phyloP scores from a whole-genome alignment of 1,139 yeast species.

The Taphrina betulina region DNA sequence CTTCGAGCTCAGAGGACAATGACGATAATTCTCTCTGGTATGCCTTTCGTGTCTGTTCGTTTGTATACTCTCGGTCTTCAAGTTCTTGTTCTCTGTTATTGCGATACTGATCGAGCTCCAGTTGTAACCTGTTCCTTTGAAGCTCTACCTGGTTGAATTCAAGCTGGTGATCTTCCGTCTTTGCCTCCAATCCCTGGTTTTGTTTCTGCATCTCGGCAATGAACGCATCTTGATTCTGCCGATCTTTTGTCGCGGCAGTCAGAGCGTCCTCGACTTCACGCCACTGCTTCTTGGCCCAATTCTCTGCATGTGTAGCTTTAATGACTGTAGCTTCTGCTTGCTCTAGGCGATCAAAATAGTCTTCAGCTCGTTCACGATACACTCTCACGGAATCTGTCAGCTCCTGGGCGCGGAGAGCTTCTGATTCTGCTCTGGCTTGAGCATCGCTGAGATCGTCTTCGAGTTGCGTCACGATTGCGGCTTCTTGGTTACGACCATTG shows the following conservation, averaged over 20 bases:
- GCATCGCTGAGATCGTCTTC: slow-evolving; percentile 34
- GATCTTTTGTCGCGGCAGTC: slow-evolving; percentile 58
- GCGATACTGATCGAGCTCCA: slow-evolving; percentile 49
- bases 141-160: slow-evolving; percentile 57
- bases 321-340: slow-evolving; percentile 73
- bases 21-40: slow-evolving; percentile 33
- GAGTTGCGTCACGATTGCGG: slow-evolving; percentile 11
- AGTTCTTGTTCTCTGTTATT: slow-evolving; percentile 22
- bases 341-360: slow-evolving; percentile 70
- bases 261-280: slow-evolving; percentile 57
- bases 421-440: slow-evolving; percentile 56
- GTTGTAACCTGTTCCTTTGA: slow-evolving; percentile 49
- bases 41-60: slow-evolving; percentile 34
- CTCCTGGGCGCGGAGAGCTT: slow-evolving; percentile 55
- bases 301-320: slow-evolving; percentile 62
- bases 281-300: slow-evolving; percentile 56
- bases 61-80: slow-evolving; percentile 28
- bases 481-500: slow-evolving; percentile 13
- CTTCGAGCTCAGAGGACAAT: slow-evolving; percentile 30
- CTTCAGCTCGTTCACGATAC: slow-evolving; percentile 72
- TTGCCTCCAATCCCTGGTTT: slow-evolving; percentile 57
- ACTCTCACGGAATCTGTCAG: slow-evolving; percentile 56
- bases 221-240: slow-evolving; percentile 49
- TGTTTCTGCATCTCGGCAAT: slow-evolving; percentile 57
- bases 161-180: slow-evolving; percentile 58